phyloP scores from a whole-genome alignment of 2,329 filamentous ascomycete genomes.

The Aureobasidium namibiae region DNA sequence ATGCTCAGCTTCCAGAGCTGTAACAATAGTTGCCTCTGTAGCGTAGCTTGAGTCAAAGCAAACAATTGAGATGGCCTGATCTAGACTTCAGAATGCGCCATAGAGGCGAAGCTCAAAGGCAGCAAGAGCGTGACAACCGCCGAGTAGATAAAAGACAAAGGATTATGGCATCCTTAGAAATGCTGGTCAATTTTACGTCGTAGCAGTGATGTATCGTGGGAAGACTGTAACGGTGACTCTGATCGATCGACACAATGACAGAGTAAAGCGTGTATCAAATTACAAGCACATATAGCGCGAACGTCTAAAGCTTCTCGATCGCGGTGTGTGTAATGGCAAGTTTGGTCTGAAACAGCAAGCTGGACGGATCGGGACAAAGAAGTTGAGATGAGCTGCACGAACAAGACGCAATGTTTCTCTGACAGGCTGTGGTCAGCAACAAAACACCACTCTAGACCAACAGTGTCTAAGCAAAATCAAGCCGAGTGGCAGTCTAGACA shows the following conservation, averaged over 20 bases:
- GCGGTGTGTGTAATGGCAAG: background rate
- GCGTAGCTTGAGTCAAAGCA: background rate
- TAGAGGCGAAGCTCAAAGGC: background rate
- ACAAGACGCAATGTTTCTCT: background rate
- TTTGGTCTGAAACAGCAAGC: conserved; percentile 1
- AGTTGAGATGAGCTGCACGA: background rate
- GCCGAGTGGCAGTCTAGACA: background rate
- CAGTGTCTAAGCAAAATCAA: background rate
- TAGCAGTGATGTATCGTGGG: too few relatives aligned
- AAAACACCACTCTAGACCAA: background rate
- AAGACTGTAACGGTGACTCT: background rate
- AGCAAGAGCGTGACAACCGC: background rate
- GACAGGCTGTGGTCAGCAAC: background rate
- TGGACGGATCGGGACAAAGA: background rate
- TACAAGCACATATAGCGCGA: background rate
- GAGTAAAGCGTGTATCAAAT: background rate
- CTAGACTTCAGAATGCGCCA: background rate
- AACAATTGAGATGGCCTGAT: background rate
- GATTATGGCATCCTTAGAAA: background rate
- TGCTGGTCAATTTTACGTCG: too few relatives aligned
- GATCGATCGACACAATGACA: background rate
- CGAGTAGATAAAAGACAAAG: background rate
- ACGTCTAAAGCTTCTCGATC: background rate
- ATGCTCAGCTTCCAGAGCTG: background rate
- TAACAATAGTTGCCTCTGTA: background rate